Base-by-base conservation (phyloP, 768 basidiomycete species). In the Lactarius indigo region DNA sequence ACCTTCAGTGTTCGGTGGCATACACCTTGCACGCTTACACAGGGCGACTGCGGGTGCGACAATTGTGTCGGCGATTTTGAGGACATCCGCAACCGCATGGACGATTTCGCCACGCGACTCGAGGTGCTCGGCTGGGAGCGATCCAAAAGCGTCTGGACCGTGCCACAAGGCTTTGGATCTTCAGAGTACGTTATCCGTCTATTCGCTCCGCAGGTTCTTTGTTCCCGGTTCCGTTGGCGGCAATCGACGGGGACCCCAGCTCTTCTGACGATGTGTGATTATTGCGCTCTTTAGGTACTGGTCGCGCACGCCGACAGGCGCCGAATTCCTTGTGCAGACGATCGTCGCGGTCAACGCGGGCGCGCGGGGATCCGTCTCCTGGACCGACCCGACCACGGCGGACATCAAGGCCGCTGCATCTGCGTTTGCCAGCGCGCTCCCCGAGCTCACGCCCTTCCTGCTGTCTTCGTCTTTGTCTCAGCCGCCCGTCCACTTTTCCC, bases 81-180 rank as follows among this genome's bases (percentile, higher is more conserved):
- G 66, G 90, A 92, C 72, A 86, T 92, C 61, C 83, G 85, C 13
- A 80, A 79, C 0, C 80, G 90, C 37, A 85, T 91, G 79, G 85
- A 89, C 59, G 81, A 87, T 65, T 91, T 87, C 76, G 76, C 76
- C 57, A 77, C 85, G 58, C 80, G 89, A 26, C 71, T 88, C 18
- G 82, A 84, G 66, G 79, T 83, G 57, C 83, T 87, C 68, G 89
- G 88, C 2, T 89, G 89, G 86, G 86, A 87, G 69, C 78, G 84
- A 13, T 84, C 81, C 6, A 87, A 89, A 73, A 83, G 87, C 1
- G 81, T 91, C 0, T 92, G 91, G 92, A 85, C 87, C 2, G 91
- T 92, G 1, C 89, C 90, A 0, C 91, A 93, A 75, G 90, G 83
- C 0, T 93, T 93, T 72, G 89, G 89, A 31, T 82, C 82, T 64